Conservation (phyloP, 192 early-diverging fungal species). For the Ramicandelaber brevisporus region DNA sequence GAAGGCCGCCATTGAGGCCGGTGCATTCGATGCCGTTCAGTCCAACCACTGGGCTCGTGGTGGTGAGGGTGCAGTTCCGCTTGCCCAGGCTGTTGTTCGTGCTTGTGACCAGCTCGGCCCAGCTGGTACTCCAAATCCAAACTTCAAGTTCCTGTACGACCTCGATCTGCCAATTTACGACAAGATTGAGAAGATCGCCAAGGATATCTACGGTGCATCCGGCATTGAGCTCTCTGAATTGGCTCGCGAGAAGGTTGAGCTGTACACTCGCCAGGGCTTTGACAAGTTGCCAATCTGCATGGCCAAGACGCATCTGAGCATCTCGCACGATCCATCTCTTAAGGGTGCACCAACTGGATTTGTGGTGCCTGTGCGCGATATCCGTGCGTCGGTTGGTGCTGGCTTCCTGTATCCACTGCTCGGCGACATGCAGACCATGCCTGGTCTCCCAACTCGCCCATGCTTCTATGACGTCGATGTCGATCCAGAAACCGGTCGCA, state of each 20-base stretch:
- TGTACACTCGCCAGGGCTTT: slow-evolving; percentile 74
- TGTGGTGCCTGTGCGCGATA: slow-evolving; percentile 78
- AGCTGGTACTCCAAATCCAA: slow-evolving; percentile 2
- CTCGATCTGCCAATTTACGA: slow-evolving; percentile 41
- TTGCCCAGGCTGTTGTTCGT: slow-evolving; percentile 61
- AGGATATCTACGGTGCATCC: slow-evolving; percentile 85
- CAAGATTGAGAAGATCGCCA: slow-evolving; percentile 84
- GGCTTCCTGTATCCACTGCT: slow-evolving; percentile 93
- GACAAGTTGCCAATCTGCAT: slow-evolving; percentile 82
- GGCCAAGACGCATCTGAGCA: slow-evolving; percentile 92
- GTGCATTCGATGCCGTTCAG: slow-evolving; percentile 66
- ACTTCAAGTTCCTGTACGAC: slow-evolving; percentile 81
- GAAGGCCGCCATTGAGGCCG: slow-evolving; percentile 43
- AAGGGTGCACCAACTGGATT: slow-evolving; percentile 88
- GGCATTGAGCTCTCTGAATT: slow-evolving; percentile 62
- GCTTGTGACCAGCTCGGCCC: slow-evolving; percentile 24
- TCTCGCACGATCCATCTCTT: slow-evolving; percentile 76
- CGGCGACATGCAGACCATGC: slow-evolving; percentile 95
- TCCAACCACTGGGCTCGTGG: slow-evolving; percentile 88
- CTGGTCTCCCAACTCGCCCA: slow-evolving; percentile 84
- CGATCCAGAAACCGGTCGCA: slow-evolving; percentile 57
- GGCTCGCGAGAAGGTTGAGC: slow-evolving; percentile 71
- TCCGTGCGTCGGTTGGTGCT: slow-evolving; percentile 83
- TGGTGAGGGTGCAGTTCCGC: slow-evolving; percentile 63
- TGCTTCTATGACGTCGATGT: slow-evolving; percentile 93